These are phyloP conservation scores for Lactarius tabidus DNA, from an alignment of 768 basidiomycete species.

Conservation along the genomic window DNA sequence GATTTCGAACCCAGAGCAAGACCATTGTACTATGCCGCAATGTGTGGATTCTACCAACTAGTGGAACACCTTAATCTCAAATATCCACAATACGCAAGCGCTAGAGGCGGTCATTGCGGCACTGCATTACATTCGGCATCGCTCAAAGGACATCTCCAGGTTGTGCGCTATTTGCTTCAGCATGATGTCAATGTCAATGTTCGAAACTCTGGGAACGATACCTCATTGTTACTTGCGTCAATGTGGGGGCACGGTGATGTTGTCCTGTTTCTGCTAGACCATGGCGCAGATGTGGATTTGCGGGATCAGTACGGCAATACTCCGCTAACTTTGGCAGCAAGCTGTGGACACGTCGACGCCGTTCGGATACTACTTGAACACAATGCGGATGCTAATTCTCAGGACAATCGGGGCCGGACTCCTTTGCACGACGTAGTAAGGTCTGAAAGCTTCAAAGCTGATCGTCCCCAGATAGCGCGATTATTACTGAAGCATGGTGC, in stretches of 20 bases:
- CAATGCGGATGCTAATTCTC: not conserved
- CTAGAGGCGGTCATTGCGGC: too few relatives aligned
- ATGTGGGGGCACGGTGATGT: not conserved
- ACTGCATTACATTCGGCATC: too few relatives aligned
- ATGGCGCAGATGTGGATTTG: not conserved
- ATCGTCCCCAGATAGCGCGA: not conserved
- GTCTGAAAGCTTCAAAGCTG: not conserved
- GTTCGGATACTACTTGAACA: not conserved
- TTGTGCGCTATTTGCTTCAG: not conserved
- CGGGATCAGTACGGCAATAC: not conserved
- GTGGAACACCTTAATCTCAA: too few relatives aligned
- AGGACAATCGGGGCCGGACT: not conserved
- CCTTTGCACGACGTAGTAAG: not conserved
- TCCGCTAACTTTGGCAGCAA: not conserved
- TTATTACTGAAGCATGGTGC: not conserved
- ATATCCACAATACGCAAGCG: too few relatives aligned
- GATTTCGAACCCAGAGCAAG: not conserved
- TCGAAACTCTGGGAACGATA: too few relatives aligned
- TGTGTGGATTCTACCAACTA: too few relatives aligned
- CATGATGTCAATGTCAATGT: too few relatives aligned
- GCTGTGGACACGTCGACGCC: not conserved
- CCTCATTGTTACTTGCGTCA: not conserved
- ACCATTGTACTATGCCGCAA: too few relatives aligned
- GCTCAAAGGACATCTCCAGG: not conserved
- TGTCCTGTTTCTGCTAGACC: not conserved